Conservation (phyloP, 305 asterid genomes). For the Fraxinus platypoda region DNA sequence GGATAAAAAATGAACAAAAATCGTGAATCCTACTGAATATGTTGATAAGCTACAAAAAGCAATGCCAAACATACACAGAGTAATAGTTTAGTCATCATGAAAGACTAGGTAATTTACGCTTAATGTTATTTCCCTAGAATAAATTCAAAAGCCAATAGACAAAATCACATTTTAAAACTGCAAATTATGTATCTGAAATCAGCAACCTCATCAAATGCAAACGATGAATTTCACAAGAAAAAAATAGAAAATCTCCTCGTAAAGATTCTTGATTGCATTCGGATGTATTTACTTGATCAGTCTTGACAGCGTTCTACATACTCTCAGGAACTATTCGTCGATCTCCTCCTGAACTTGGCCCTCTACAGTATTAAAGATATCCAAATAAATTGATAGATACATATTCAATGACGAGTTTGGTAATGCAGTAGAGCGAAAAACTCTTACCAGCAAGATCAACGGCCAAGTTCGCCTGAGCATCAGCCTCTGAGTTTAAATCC, state of each 20-base stretch:
- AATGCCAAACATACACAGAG: neutral
- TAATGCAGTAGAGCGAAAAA: neutral
- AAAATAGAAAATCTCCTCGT: neutral
- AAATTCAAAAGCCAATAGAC: neutral
- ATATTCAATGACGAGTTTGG: neutral
- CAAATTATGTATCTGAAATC: neutral
- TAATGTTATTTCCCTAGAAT: neutral
- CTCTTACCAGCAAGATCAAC: slow-evolving; percentile 78
- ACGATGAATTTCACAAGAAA: neutral
- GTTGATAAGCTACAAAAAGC: neutral
- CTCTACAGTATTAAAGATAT: slow-evolving; percentile 40
- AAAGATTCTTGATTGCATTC: neutral
- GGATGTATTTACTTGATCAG: neutral
- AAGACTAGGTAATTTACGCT: neutral
- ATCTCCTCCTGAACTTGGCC: slow-evolving; percentile 77
- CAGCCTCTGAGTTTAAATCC: slow-evolving; percentile 94
- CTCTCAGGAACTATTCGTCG: slow-evolving; percentile 37
- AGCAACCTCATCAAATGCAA: neutral
- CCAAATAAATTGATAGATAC: neutral
- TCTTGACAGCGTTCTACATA: neutral
- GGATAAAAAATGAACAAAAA: neutral
- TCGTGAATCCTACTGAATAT: neutral
- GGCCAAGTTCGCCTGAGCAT: slow-evolving; percentile 91
- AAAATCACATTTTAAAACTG: neutral
- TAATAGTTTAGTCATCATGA: neutral